Evolutionary conservation across 768 basidiomycete genomes (phyloP).

Genomic region (Naganishia vishniacii): DNA sequence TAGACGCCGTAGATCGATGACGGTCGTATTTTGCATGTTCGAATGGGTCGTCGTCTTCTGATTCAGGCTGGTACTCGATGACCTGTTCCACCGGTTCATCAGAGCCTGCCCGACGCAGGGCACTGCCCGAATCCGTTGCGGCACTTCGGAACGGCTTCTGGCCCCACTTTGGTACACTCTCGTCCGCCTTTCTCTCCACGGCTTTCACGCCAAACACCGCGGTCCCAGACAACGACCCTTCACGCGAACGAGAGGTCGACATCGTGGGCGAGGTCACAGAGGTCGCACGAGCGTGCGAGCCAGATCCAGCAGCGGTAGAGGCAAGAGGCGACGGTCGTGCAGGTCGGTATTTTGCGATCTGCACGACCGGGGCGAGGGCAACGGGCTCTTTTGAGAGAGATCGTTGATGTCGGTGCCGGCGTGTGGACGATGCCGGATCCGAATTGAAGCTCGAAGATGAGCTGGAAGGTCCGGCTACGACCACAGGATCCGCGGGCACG

Average conservation of each 20-base stretch:
- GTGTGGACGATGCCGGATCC: not conserved
- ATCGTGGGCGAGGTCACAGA: not conserved
- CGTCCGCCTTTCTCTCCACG: constrained; percentile 16
- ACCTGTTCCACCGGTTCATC: not conserved
- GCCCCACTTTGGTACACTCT: constrained; percentile 21
- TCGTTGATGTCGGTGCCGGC: constrained; percentile 3
- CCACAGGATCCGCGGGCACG: not conserved
- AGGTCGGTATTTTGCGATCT: constrained; percentile 11
- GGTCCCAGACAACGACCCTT: constrained; percentile 6
- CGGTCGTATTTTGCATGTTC: constrained; percentile 16
- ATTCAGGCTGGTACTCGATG: not conserved
- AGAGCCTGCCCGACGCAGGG: no score
- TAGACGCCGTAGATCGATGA: constrained; percentile 14
- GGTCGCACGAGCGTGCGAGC: no score
- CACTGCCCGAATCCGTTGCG: not conserved
- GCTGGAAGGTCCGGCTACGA: not conserved
- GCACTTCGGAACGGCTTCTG: constrained; percentile 23
- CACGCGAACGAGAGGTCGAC: constrained; percentile 4
- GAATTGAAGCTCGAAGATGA: not conserved
- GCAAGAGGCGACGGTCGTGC: constrained; percentile 20
- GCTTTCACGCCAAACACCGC: constrained; percentile 10
- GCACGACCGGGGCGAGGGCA: not conserved
- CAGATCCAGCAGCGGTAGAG: not conserved
- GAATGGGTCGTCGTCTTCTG: constrained; percentile 18
- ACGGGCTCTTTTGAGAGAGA: constrained; percentile 6